Conservation (phyloP, 106 monocot species). For the Phalaenopsis aphrodite region DNA sequence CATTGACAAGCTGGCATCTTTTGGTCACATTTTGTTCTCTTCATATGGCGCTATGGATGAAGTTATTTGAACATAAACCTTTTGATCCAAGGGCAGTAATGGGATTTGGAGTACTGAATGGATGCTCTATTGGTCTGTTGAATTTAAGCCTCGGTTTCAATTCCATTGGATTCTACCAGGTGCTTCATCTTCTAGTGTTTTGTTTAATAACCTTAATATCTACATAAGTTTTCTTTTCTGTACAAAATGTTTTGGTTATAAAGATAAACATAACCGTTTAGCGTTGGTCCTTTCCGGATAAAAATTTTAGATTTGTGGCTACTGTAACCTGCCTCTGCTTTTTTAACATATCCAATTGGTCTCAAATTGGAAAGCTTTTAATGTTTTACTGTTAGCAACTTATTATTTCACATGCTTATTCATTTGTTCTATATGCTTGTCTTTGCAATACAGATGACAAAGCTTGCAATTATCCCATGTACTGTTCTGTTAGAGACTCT, state of each 20-base stretch:
- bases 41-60: conserved; percentile 59
- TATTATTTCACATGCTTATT: background rate
- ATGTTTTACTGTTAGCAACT: background rate
- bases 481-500: conserved; percentile 65
- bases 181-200: background rate
- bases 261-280: background rate
- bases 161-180: conserved; percentile 79
- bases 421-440: background rate
- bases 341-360: background rate
- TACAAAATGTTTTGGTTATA: background rate
- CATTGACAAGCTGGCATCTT: conserved; percentile 82
- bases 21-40: conserved; percentile 72
- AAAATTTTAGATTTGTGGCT: background rate
- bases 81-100: conserved; percentile 70
- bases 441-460: conserved; percentile 57
- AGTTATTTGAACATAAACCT: conserved; percentile 65
- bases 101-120: conserved; percentile 72
- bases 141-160: conserved; percentile 74
- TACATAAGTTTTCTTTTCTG: background rate
- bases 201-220: background rate
- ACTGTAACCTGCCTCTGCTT: background rate
- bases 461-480: conserved; percentile 75
- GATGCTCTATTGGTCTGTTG: conserved; percentile 62
- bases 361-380: background rate
- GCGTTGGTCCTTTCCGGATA: background rate